Conservation (phyloP, 1,139 yeast species). For the Torulaspora pretoriensis region DNA sequence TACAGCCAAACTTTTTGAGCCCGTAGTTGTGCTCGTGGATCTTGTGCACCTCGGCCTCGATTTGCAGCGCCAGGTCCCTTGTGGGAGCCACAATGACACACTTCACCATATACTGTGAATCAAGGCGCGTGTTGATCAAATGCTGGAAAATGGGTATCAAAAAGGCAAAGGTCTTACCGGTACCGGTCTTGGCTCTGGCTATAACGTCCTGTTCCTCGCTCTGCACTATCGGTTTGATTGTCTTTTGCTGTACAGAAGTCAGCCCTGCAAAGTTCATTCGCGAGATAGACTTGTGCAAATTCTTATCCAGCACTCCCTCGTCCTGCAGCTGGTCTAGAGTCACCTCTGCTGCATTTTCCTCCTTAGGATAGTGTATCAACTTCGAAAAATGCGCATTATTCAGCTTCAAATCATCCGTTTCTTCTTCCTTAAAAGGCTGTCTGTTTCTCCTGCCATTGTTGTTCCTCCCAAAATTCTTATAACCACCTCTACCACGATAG, state of each 20-base stretch:
- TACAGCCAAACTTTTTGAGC: conserved; percentile 38
- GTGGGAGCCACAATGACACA: conserved; percentile 84
- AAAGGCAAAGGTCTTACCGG: conserved; percentile 91
- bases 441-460: conserved; percentile 7
- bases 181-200: conserved; percentile 90
- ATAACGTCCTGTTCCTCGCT: conserved; percentile 59
- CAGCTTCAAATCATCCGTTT: conserved; percentile 9
- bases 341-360: conserved; percentile 18
- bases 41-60: conserved; percentile 59
- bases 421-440: conserved; percentile 4
- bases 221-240: conserved; percentile 62
- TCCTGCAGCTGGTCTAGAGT: conserved; percentile 29
- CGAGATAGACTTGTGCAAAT: conserved; percentile 38
- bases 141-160: conserved; percentile 72
- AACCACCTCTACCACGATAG: conserved; percentile 4
- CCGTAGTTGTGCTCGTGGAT: conserved; percentile 35
- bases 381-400: conserved; percentile 18
- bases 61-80: conserved; percentile 86
- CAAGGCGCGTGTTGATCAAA: conserved; percentile 38
- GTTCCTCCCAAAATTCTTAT: conserved; percentile 1
- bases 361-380: conserved; percentile 22
- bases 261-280: conserved; percentile 47
- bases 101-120: conserved; percentile 38
- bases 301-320: conserved; percentile 25
- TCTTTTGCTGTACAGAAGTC: conserved; percentile 76